Evolutionary conservation across 768 basidiomycete genomes (phyloP), one percentile per base, ranked within the genome.

Genomic region (Auricularia sp.): DNA sequence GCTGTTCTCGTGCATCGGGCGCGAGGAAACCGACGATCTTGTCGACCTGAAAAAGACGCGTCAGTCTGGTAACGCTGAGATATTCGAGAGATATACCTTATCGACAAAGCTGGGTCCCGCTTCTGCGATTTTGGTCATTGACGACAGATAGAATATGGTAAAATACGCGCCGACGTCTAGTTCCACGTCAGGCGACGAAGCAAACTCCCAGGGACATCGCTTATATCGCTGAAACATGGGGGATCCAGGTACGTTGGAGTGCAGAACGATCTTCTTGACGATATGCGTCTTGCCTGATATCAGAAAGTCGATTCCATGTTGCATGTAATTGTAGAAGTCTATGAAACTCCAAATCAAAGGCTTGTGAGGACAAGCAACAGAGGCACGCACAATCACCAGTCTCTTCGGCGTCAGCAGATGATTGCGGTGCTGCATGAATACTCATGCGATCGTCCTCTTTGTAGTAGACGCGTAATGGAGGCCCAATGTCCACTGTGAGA

Each of bases 291-390:
- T 79, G 59, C 83, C 87, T 29, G 86, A 88, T 18, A 97, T 81
- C 35, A 95, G 81, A 67, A 95, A 90, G 72, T 97, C 94, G 21
- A 97, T 76, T 1, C 94, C 94, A 70, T 93, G 86, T 69, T 94
- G 89, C 69, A 95, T 93, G 71, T 97, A 97, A 71, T 95, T 96
- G 75, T 90, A 93, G 73, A 94, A 93, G 74, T 93, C 91, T 44
- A 5, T 14, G 47, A 37, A 34, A 33, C 39, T 34, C 35, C 34
- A 8, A 10, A 29, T 29, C 29, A 35, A 5, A 18, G 54, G 54
- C 62, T 2, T 29, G 29, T 29, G 29, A 29, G 29, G 29, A 61
- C 18, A 35, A 54, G 62, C 45, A 29, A 54, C 51, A 54, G 47
- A 47, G 56, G 56, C 14, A 10, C 65, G 18, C 35, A 69, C 79